Evolutionary conservation across 495 filamentous ascomycete species (phyloP), one percentile per base, ranked within the genome.

Genomic region (Penicillium desertorum): DNA sequence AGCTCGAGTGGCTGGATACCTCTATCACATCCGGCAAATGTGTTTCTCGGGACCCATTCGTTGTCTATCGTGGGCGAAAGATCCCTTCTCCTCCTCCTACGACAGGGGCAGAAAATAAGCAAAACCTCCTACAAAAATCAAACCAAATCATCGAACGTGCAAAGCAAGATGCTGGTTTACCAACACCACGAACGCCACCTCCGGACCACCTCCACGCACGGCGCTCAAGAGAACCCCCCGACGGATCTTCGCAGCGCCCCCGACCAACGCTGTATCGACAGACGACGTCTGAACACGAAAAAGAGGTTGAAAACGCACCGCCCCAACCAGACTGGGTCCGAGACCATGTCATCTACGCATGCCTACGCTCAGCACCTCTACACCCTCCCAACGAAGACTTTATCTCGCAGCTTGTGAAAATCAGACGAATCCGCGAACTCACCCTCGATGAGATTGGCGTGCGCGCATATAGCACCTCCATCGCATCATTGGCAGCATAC

Each of bases 401-500:
- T 73, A 86, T 98, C 45, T 63, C 79, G 2, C 79, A 90, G 57
- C 79, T 98, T 1, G 74, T 86, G 56, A 88, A 88, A 37, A 90
- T 98, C 59, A 82, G 85, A 16, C 80, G 82, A 3, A 81, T 89
- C 2, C 82, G 93, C 25, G 76, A 82, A 8, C 76, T 98, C 9
- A 84, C 78, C 0, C 82, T 82, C 3, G 90, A 96, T 59, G 78
- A 88, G 23, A 86, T 95, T 47, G 91, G 91, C 12, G 83, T 91
- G 0, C 82, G 90, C n/a, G 91, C 92, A 0, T 98, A 98, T 67
- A 91, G 88, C 51, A 91, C 87, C 5, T 86, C 85, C 46, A 96
- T 98, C 54, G 91, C 94, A 11, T 71, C 88, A 1, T 62, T 98
- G 2, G 83, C 88, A 14, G 90, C 94, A 11, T 98, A 97, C 63